Evolutionary conservation across 2,329 filamentous ascomycete genomes (phyloP).

Genomic region (Mollisiaceae sp.): DNA sequence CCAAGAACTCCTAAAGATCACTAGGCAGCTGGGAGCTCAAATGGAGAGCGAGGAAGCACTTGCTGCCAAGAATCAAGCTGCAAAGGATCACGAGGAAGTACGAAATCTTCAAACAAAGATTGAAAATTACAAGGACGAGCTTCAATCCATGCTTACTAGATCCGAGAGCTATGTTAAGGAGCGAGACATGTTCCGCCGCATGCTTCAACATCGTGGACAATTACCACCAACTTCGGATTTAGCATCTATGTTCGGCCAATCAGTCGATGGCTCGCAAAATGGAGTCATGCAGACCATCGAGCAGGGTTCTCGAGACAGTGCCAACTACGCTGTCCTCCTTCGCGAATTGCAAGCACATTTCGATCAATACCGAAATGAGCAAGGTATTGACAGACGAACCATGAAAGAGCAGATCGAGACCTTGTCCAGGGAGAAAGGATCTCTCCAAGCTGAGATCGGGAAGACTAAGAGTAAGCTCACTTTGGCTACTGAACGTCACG

Average conservation of each 20-base stretch:
- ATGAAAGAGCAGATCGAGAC: slow-evolving; percentile 85
- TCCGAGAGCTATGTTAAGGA: slow-evolving; percentile 95
- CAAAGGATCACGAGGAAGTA: slow-evolving; percentile 73
- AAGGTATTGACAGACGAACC: slow-evolving; percentile 78
- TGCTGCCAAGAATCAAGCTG: slow-evolving; percentile 65
- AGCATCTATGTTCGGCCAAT: slow-evolving; percentile 73
- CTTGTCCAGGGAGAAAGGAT: slow-evolving; percentile 80
- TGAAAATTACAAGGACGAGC: slow-evolving; percentile 81
- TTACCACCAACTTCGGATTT: slow-evolving; percentile 64
- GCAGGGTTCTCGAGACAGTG: slow-evolving; percentile 58
- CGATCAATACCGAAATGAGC: slow-evolving; percentile 87
- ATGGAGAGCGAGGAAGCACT: slow-evolving; percentile 91
- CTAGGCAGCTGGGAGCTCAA: slow-evolving; percentile 82
- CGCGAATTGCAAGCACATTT: slow-evolving; percentile 90
- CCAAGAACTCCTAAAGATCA: slow-evolving; percentile 78
- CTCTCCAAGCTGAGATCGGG: slow-evolving; percentile 81
- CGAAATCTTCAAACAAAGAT: slow-evolving; percentile 74
- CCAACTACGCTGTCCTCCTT: slow-evolving; percentile 77
- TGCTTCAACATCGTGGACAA: slow-evolving; percentile 78
- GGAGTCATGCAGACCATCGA: slow-evolving; percentile 65
- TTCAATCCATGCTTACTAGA: slow-evolving; percentile 79
- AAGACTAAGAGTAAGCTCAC: slow-evolving; percentile 80
- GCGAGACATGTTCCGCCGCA: slow-evolving; percentile 95
- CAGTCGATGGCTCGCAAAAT: slow-evolving; percentile 61
- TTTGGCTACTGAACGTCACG: slow-evolving; percentile 81